Evolutionary conservation across 768 basidiomycete species (phyloP).

Genomic region (Pleurotus eryngii): DNA sequence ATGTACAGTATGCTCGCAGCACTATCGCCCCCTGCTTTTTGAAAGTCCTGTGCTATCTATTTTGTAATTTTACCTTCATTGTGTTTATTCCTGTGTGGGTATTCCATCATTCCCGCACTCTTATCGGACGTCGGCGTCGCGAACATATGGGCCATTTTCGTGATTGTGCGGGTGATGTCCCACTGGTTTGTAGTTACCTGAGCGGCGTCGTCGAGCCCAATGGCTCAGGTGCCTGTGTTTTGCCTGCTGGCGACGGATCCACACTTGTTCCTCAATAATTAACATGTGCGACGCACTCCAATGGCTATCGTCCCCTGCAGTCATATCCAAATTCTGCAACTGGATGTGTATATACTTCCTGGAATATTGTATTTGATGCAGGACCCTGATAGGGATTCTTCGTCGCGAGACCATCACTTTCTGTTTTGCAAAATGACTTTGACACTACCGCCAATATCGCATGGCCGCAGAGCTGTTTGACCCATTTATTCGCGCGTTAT

Average conservation of each 20-base stretch:
- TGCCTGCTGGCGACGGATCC: constrained; percentile 3
- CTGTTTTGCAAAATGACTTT: too few relatives aligned
- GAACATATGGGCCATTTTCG: neutral
- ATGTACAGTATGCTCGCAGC: neutral
- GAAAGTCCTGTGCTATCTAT: neutral
- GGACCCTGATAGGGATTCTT: constrained; percentile 1
- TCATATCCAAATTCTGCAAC: neutral
- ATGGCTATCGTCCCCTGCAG: too few relatives aligned
- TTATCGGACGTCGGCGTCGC: neutral
- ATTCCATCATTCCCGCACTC: neutral
- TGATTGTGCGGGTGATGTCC: constrained; percentile 1
- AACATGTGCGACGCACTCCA: neutral
- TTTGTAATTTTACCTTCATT: neutral
- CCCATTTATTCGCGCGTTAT: constrained; percentile 7
- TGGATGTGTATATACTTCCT: neutral
- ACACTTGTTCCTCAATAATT: neutral
- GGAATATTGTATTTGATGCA: neutral
- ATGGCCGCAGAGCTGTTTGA: neutral
- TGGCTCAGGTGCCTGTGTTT: neutral
- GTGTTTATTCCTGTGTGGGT: neutral
- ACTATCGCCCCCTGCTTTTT: neutral
- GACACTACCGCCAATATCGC: neutral
- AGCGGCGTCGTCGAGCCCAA: neutral
- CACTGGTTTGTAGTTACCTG: neutral
- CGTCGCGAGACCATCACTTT: constrained; percentile 2